Base-by-base conservation (phyloP, 2,329 filamentous ascomycete genomes). In the Ophiostoma sp. region DNA sequence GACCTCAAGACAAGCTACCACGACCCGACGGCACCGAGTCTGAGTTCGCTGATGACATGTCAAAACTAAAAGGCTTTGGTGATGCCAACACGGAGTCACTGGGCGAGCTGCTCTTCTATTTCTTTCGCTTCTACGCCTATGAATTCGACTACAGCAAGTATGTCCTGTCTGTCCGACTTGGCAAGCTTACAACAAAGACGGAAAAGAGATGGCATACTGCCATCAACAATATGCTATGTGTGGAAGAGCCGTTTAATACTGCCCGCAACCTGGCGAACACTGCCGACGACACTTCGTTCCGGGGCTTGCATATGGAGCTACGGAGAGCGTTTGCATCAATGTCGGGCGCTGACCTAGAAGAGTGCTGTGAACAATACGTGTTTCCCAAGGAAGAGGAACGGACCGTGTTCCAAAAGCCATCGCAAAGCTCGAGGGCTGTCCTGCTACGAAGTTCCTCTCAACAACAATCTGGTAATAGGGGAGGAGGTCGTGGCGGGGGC, bases 221-320 rank as follows among this genome's bases (percentile, higher is more conserved):
- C 47, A 81, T 89, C 69, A 93, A 93, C 75, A 95, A 96, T 74
- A 87, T 90, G 71, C 84, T 99, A 44, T 97, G 94, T 76, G 92
- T 99, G 11, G 95, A 99, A 76, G 95, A 99, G 77, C 95, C 95
- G 0, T 99, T 99, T 82, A 99, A 97, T 74, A 89, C 85, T 4
- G 84, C 85, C 47, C 87, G 95, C 58, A 99, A 99, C 76, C 82
- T 99, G 63, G 95, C 93, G 58, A 99, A 99, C 74, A 98, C 95
- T 1, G 95, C 93, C 8, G 95, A 99, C 76, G 93, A 97, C 76
- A 96, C 91, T 60, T 94, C 95, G 0, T 97, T 97, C 79, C 87
- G 90, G 66, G 95, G 95, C 1, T 85, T 99, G 42, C 95, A 99
- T 76, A 78, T 92, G 72, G 95, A 99, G 78, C 82, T 99, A 65